Evolutionary conservation across 352 stramenopile genomes (phyloP), one percentile per base, ranked within the genome.

Genomic region (Phytophthora ohioensis): DNA sequence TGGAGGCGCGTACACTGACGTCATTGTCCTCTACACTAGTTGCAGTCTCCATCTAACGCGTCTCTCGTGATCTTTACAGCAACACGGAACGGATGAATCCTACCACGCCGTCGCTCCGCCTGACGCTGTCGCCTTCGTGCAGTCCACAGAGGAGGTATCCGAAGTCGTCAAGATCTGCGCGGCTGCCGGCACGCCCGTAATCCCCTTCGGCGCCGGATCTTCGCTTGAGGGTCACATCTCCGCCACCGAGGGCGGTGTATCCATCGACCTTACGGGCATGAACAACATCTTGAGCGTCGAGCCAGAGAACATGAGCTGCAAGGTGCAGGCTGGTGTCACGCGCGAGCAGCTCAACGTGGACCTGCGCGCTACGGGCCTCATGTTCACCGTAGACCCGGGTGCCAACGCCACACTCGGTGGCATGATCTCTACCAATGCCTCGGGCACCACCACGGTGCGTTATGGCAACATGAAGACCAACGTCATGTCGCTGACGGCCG

Each of bases 381-480:
- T 97, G 76, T 99, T 99, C 76, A 86, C 97, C 5, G 93, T 99
- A n/a, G 98, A 99, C 73, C 98, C 97, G 1, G 97, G 97, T 47
- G 96, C 98, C 4, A 97, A 99, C 65, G 97, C 97, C 7, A 98
- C 92, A 13, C 79, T 99, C 21, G 97, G 97, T 27, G 97, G 97
- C n/a, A 99, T 99, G 97, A 85, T 92, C 53, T 83, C 91, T 6
- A 97, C 91, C 34, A 96, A 97, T 49, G 94, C 92, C 7, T 97
- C 91, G 6, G 92, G 92, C 35, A 97, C 91, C 4, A 98, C 91
- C 9, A 97, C 91, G 1, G 92, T 98, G 52, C 84, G 80, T 7
- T 98, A 98, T 64, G 97, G 97, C 46, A 99, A 98, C 65, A 99
- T 99, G 97, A 92, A 97, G 72, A 95, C 98, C 13, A 98, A 98